These are phyloP conservation scores for Penicillium freii DNA, from an alignment of 2,329 filamentous ascomycete species.

Conservation along the genomic window DNA sequence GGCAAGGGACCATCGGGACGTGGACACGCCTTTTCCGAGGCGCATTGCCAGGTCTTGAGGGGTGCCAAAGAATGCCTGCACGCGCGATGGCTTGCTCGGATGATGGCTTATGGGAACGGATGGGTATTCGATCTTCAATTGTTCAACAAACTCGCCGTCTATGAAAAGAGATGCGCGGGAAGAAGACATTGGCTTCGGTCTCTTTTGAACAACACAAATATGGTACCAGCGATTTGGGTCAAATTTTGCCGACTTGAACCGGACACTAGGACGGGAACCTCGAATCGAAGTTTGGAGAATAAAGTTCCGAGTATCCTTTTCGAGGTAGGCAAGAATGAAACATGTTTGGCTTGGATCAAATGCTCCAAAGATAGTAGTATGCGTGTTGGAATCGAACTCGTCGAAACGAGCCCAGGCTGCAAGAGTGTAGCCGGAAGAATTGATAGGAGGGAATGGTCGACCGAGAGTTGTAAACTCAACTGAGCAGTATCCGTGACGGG, in stretches of 20 bases:
- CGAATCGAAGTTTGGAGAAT: conserved; percentile 94
- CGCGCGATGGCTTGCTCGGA: conserved; percentile 53
- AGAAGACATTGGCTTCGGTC: conserved; percentile 69
- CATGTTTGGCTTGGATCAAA: conserved; percentile 91
- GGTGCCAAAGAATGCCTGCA: conserved; percentile 92
- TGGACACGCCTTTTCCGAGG: conserved; percentile 68
- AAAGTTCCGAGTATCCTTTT: conserved; percentile 88
- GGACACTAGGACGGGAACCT: conserved; percentile 80
- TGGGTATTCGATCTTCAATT: conserved; percentile 86
- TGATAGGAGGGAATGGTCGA: conserved; percentile 76
- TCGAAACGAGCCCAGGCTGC: conserved; percentile 87
- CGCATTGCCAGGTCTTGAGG: conserved; percentile 80
- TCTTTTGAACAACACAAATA: conserved; percentile 80
- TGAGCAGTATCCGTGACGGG: conserved; percentile 80
- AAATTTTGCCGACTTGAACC: conserved; percentile 83
- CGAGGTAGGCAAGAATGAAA: conserved; percentile 89
- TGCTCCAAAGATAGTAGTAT: conserved; percentile 94
- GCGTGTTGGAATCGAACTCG: conserved; percentile 75
- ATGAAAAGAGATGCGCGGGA: conserved; percentile 87
- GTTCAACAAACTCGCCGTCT: conserved; percentile 90
- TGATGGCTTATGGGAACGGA: conserved; percentile 65
- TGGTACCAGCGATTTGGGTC: conserved; percentile 84
- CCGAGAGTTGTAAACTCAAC: conserved; percentile 86
- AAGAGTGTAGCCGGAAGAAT: conserved; percentile 81
- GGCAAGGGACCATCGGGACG: conserved; percentile 83